Percentiles rank a stretch among this genome's conserved stretches.
These are phyloP conservation scores for Neocallimastix lanati DNA, from an alignment of 192 early-diverging fungal species.

Conservation along the genomic window DNA sequence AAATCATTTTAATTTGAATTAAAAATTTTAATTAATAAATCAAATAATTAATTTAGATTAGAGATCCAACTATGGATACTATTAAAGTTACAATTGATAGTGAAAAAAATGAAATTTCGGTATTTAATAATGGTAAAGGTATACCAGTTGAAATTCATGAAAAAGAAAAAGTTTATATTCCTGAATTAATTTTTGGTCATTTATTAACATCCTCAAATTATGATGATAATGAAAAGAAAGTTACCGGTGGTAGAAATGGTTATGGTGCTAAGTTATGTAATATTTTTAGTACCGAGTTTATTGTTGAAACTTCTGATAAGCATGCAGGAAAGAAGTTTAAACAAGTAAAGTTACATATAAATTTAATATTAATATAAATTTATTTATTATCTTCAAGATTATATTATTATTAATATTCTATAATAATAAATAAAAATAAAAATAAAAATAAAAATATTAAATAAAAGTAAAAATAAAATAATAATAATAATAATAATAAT, in stretches of 20 bases:
- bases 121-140: constrained; percentile 86
- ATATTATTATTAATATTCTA: too few relatives aligned
- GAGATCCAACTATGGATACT: constrained; percentile 70
- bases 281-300: constrained; percentile 88
- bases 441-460: too few relatives aligned
- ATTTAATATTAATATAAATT: too few relatives aligned
- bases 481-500: too few relatives aligned
- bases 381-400: too few relatives aligned
- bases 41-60: too few relatives aligned
- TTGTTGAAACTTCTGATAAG: constrained; percentile 75
- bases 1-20: too few relatives aligned
- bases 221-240: constrained; percentile 84
- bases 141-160: constrained; percentile 89
- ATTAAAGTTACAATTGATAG: constrained; percentile 74
- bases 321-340: constrained; percentile 48
- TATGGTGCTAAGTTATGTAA: constrained; percentile 82
- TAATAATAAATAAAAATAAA: too few relatives aligned
- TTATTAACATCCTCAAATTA: constrained; percentile 94
- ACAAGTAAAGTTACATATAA: constrained; percentile 47
- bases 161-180: constrained; percentile 76
- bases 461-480: too few relatives aligned
- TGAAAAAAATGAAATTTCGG: constrained; percentile 57
- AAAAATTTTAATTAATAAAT: too few relatives aligned
- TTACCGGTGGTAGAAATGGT: constrained; percentile 90
- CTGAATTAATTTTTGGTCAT: constrained; percentile 94